These are phyloP conservation scores for Claviceps sp. DNA, from an alignment of 2,329 filamentous ascomycete genomes.

Conservation along the genomic window DNA sequence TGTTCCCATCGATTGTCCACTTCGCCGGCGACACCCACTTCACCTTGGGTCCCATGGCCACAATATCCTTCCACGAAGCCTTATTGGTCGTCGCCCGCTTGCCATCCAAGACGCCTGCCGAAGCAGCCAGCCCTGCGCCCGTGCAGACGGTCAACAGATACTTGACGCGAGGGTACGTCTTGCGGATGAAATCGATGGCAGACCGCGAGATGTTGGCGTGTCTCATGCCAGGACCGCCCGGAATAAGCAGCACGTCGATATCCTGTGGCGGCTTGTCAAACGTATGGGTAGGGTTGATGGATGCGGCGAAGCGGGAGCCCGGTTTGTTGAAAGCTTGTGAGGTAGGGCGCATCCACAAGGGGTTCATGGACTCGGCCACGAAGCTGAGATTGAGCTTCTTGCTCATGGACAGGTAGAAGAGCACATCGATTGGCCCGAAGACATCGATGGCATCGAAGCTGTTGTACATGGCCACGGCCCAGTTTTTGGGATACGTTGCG, in stretches of 20 bases:
- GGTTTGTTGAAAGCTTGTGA: slow-evolving; percentile 1
- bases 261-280: slow-evolving; percentile 33
- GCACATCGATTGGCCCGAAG: slow-evolving; percentile 30
- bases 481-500: slow-evolving; percentile 2
- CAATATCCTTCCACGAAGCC: slow-evolving; percentile 33
- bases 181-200: slow-evolving; percentile 26
- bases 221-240: slow-evolving; percentile 42
- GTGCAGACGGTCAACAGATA: slow-evolving; percentile 55
- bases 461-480: slow-evolving; percentile 4
- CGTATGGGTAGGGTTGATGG: slow-evolving; percentile 32
- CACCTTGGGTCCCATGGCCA: slow-evolving; percentile 30
- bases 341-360: slow-evolving; percentile 23
- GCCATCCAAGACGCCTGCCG: slow-evolving; percentile 45
- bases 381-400: slow-evolving; percentile 24
- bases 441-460: slow-evolving; percentile 16
- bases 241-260: slow-evolving; percentile 45
- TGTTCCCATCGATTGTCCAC: slow-evolving; percentile 51
- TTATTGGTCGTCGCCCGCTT: slow-evolving; percentile 54
- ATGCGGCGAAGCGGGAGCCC: slow-evolving; percentile 18
- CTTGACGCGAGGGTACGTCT: slow-evolving; percentile 30
- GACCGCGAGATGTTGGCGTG: slow-evolving; percentile 14
- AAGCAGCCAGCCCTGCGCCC: slow-evolving; percentile 42
- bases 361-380: slow-evolving; percentile 24
- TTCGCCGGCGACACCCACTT: slow-evolving; percentile 47
- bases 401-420: slow-evolving; percentile 24